Evolutionary conservation across 2,329 filamentous ascomycete species (phyloP).

Genomic region (Diaporthe sp.): DNA sequence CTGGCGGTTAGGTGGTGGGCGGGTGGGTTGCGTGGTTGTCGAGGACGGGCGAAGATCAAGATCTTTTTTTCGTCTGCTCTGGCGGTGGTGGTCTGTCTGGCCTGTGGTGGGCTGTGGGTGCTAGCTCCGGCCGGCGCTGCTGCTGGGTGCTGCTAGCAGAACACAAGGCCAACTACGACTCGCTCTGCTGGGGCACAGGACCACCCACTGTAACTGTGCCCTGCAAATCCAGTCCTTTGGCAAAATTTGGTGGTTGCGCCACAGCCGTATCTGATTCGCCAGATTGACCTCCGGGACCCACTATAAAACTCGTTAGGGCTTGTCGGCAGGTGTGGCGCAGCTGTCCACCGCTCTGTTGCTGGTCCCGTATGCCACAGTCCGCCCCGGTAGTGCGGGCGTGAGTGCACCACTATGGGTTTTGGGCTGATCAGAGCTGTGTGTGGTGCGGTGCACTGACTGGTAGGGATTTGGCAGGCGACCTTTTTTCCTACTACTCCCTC

Average conservation of each 20-base stretch:
- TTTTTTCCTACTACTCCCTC: slow-evolving; percentile 26
- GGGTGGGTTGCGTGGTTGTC: slow-evolving; percentile 38
- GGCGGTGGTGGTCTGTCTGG: slow-evolving; percentile 24
- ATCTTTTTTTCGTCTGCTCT: slow-evolving; percentile 39
- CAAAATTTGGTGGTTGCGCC: slow-evolving; percentile 30
- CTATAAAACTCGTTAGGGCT: slow-evolving; percentile 7
- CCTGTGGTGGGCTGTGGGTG: slow-evolving; percentile 28
- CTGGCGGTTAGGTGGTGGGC: slow-evolving; percentile 24
- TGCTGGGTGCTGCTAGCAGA: slow-evolving; percentile 19
- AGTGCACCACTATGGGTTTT: slow-evolving; percentile 12
- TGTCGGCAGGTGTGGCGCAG: slow-evolving; percentile 1
- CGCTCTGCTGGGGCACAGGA: not conserved
- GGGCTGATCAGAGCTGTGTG: slow-evolving; percentile 20
- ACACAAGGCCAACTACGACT: not conserved
- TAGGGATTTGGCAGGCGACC: slow-evolving; percentile 33
- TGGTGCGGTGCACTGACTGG: slow-evolving; percentile 22
- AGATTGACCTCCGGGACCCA: not conserved
- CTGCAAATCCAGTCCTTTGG: slow-evolving; percentile 17
- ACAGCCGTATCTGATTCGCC: not conserved
- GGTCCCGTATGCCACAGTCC: not conserved
- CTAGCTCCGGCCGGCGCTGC: slow-evolving; percentile 20
- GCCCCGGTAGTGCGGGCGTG: not conserved
- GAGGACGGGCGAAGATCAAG: slow-evolving; percentile 36
- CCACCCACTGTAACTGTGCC: not conserved
- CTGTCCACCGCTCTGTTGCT: not conserved